Conservation (phyloP, 208 protist species). For the Lotmaria passim region DNA sequence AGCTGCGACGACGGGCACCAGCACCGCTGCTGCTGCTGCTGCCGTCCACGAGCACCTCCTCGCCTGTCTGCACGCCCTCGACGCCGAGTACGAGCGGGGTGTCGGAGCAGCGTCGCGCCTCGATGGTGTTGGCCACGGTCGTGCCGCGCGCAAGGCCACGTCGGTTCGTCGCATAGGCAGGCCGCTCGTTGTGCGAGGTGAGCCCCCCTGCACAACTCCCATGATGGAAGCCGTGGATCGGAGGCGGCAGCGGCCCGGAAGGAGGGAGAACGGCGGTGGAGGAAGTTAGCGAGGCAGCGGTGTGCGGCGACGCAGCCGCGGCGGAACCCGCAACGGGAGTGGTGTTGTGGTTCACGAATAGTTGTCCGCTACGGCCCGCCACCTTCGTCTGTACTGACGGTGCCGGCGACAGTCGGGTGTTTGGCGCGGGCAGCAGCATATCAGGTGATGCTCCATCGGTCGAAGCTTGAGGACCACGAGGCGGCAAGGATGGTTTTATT, state of each 20-base stretch:
- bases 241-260: too few relatives aligned
- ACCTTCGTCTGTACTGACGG: slow-evolving; percentile 1
- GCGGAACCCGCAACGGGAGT: background rate
- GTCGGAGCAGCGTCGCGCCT: background rate
- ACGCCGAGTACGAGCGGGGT: slow-evolving; percentile 34
- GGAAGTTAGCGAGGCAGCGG: background rate
- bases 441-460: background rate
- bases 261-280: background rate
- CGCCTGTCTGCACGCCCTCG: slow-evolving; percentile 74
- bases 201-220: background rate
- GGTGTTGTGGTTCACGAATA: slow-evolving; percentile 34
- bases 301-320: background rate
- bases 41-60: slow-evolving; percentile 47
- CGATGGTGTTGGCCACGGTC: slow-evolving; percentile 5
- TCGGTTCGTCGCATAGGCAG: slow-evolving; percentile 2
- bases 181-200: background rate
- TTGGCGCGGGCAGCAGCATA: background rate
- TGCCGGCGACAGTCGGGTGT: background rate
- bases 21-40: too few relatives aligned
- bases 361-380: slow-evolving; percentile 7
- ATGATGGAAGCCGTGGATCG: background rate
- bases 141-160: slow-evolving; percentile 22
- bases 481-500: background rate
- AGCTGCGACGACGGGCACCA: slow-evolving; percentile 25
- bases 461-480: background rate